Base-by-base conservation (phyloP, 2,329 filamentous ascomycete genomes). In the Fusarium nodosum region DNA sequence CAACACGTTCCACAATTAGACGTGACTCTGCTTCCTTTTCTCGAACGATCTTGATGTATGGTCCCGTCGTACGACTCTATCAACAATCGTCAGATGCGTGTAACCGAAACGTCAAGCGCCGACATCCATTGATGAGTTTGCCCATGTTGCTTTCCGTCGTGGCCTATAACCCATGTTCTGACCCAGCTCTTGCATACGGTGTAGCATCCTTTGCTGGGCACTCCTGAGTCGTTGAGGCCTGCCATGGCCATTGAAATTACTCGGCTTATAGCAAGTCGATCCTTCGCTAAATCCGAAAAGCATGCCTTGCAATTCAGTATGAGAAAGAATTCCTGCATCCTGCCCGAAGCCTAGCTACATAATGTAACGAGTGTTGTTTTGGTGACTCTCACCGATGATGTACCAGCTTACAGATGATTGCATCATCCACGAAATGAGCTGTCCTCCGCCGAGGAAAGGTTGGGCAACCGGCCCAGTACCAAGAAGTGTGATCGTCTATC, bases 21-120 rank as follows among this genome's bases (percentile, higher is more conserved):
- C 58, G 58, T 69, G 62, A 62, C 71, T 63, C 64, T 64, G 51
- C 60, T 69, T 73, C 67, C 56, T 67, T 66, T 74, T 72, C 60
- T 71, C 61, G 67, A 72, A 72, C 57, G 61, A 69, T 69, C 64
- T 63, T 51, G 53, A 60, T 56, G 59, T 54, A 38, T 48, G 53
- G 28, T 59, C 48, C 54, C 39, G 60, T 69, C 56, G 64, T 68
- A 69, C 66, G 66, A 72, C 66, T 59, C 39, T 12, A 22, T 41
- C 34, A 41, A 31, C 57, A 44, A 53, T 58, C 44, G 44, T 39
- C 56, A 63, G 56, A 58, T 48, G 47, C 63, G 50, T 68, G 52
- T 51, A 56, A 60, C 57, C 46, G 59, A 58, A 50, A 50, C 47
- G 55, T 52, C 50, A 59, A 50, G 41, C 50, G 46, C 39, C 39